phyloP scores from a whole-genome alignment of 164 flowering plant species.

The Umbilicus rupestris region DNA sequence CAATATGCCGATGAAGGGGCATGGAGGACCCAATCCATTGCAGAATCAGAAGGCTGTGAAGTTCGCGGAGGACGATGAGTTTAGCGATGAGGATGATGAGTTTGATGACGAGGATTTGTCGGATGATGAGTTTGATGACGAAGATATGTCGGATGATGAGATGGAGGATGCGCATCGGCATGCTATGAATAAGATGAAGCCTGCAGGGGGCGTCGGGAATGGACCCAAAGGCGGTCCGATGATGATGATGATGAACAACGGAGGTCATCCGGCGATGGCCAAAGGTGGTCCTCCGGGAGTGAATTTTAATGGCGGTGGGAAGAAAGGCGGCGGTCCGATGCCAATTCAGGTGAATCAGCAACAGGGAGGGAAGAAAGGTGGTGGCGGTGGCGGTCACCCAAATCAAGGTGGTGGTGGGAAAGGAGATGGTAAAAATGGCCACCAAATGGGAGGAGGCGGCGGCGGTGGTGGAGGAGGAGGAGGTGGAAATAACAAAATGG shows the following conservation, averaged over 20 bases:
- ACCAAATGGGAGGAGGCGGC: constrained; percentile 13
- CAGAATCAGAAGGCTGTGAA: constrained; percentile 29
- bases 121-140: constrained; percentile 14
- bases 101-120: constrained; percentile 13
- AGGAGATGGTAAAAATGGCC: constrained; percentile 15
- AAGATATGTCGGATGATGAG: neutral
- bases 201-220: neutral
- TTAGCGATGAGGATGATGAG: constrained; percentile 20
- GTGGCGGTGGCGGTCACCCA: constrained; percentile 16
- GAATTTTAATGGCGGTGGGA: constrained; percentile 18
- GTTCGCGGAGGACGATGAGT: constrained; percentile 21
- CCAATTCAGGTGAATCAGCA: constrained; percentile 5
- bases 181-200: constrained; percentile 15
- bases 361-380: neutral
- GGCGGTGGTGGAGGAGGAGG: constrained; percentile 20
- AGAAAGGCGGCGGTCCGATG: constrained; percentile 14
- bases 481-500: neutral
- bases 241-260: constrained; percentile 12
- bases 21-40: neutral
- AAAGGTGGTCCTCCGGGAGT: constrained; percentile 1
- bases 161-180: constrained; percentile 12
- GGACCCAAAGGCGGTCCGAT: neutral
- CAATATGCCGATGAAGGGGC: neutral
- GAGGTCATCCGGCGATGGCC: constrained; percentile 12
- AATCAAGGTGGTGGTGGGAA: constrained; percentile 25